Conservation (phyloP, 2,329 filamentous ascomycete species). For the Cercospora sp. region DNA sequence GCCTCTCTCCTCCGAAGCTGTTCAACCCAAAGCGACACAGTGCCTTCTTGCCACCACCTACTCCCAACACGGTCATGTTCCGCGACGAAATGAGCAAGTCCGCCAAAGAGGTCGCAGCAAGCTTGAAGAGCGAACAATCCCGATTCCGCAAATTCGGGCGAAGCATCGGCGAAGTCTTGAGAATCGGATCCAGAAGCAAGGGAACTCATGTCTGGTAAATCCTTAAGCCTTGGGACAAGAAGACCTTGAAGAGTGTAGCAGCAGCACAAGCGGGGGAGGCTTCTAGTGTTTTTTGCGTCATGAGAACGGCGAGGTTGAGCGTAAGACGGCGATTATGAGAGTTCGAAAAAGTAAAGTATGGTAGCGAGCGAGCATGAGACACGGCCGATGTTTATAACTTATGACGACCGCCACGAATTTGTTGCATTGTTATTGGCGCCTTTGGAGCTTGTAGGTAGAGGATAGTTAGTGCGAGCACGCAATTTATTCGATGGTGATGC, state of each 20-base stretch:
- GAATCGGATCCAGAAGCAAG: constrained; percentile 1
- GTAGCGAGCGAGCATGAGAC: neutral
- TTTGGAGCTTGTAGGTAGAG: neutral
- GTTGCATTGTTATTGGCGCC: neutral
- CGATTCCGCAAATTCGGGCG: constrained; percentile 14
- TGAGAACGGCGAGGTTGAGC: neutral
- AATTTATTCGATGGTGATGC: neutral
- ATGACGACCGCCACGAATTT: neutral
- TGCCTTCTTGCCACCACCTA: constrained; percentile 10
- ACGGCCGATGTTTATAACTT: neutral
- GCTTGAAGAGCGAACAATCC: constrained; percentile 19
- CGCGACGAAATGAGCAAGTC: neutral
- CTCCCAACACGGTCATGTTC: constrained; percentile 7
- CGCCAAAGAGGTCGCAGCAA: constrained; percentile 9
- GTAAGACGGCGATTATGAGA: constrained; percentile 1
- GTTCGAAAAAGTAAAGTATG: neutral
- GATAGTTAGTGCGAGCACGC: neutral
- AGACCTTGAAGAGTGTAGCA: neutral
- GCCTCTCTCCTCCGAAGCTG: neutral
- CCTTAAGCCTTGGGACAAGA: neutral
- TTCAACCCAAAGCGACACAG: constrained; percentile 1
- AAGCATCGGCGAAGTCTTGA: constrained; percentile 24
- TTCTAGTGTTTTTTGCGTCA: neutral
- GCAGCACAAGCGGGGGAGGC: neutral
- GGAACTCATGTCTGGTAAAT: constrained; percentile 11